These are phyloP conservation scores for Yarrowia deformans DNA, from an alignment of 805 yeast genomes.

Conservation along the genomic window DNA sequence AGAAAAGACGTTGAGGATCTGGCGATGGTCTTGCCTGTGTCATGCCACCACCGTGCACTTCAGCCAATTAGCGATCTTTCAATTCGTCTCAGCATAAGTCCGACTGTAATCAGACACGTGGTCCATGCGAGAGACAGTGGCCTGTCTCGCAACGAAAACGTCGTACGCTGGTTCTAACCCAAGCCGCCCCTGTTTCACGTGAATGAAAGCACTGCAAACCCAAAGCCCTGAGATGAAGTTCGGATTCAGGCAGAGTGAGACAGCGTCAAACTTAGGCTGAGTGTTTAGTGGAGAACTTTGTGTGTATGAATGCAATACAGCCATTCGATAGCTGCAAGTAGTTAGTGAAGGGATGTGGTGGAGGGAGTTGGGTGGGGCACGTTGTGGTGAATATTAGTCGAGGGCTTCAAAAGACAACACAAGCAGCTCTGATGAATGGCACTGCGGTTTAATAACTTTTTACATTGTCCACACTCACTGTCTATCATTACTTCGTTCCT, in stretches of 20 bases:
- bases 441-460: too few relatives aligned
- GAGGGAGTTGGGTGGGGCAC: too few relatives aligned
- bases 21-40: too few relatives aligned
- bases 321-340: background rate
- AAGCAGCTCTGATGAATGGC: too few relatives aligned
- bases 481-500: background rate
- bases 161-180: too few relatives aligned
- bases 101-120: background rate
- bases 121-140: background rate
- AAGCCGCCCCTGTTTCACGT: background rate
- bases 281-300: background rate
- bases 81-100: background rate
- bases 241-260: background rate
- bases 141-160: background rate
- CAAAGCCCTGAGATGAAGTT: constrained; percentile 15
- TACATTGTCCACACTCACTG: too few relatives aligned
- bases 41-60: too few relatives aligned
- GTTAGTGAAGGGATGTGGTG: too few relatives aligned
- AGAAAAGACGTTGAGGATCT: background rate
- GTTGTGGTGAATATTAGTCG: too few relatives aligned
- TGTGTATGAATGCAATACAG: background rate
- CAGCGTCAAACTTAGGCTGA: background rate
- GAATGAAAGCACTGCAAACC: background rate
- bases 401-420: too few relatives aligned
- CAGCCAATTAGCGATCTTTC: too few relatives aligned